These are phyloP conservation scores for Scenedesmus sp. DNA, from an alignment of 163 green algal genomes.

Conservation along the genomic window DNA sequence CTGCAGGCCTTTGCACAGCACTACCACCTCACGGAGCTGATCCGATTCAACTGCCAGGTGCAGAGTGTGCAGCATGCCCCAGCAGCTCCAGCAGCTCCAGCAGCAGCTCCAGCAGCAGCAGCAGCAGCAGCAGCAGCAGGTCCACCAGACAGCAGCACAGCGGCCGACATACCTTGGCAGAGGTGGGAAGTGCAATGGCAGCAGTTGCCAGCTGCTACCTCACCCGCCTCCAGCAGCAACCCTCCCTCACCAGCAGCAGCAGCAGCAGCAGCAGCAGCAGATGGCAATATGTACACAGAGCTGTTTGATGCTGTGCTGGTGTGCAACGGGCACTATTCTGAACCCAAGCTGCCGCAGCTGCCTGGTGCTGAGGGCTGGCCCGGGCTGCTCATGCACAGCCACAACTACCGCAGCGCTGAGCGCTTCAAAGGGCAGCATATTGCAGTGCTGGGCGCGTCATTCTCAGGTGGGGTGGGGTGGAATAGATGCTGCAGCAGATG, in stretches of 20 bases:
- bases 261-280: conserved; percentile 4
- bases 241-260: not conserved
- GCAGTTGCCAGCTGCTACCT: not conserved
- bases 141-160: not conserved
- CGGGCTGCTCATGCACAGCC: not conserved
- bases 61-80: not conserved
- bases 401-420: conserved; percentile 49
- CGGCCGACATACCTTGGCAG: not conserved
- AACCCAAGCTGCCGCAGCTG: conserved; percentile 22
- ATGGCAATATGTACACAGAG: too few relatives aligned
- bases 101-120: not conserved
- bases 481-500: not conserved
- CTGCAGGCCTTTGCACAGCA: conserved; percentile 42
- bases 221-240: not conserved
- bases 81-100: conserved; percentile 12
- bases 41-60: conserved; percentile 15
- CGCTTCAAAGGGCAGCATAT: conserved; percentile 48
- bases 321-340: conserved; percentile 28
- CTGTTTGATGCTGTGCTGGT: conserved; percentile 40
- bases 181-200: not conserved
- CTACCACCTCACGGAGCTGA: conserved; percentile 16
- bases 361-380: not conserved
- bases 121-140: not conserved
- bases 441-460: conserved; percentile 52
- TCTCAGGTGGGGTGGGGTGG: conserved; percentile 27